phyloP scores from a whole-genome alignment of 129 eudicot genomes.

The Tagetes erecta region DNA sequence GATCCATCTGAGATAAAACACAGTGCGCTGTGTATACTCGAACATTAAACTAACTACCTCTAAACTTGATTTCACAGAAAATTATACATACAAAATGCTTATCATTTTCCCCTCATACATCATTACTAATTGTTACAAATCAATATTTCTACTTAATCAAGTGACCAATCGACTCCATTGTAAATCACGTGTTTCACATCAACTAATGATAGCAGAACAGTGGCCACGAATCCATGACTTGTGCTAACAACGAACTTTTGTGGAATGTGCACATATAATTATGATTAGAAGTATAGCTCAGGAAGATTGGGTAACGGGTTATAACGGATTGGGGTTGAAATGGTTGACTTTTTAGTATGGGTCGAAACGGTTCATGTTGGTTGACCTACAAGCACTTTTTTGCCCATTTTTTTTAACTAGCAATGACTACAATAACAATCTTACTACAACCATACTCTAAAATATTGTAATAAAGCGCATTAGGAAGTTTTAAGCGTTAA shows the following conservation, averaged over 20 bases:
- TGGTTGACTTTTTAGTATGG: neutral
- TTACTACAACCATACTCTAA: no score
- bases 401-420: neutral
- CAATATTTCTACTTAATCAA: neutral
- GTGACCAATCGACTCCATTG: neutral
- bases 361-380: neutral
- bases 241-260: neutral
- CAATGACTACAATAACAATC: no score
- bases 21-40: no score
- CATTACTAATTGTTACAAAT: no score
- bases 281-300: neutral
- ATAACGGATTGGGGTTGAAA: neutral
- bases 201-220: neutral
- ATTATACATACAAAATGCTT: no score
- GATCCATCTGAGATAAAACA: no score
- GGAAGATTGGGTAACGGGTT: neutral
- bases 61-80: no score
- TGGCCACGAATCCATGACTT: neutral
- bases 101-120: no score
- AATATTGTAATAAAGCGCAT: no score
- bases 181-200: constrained; percentile 2
- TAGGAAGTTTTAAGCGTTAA: neutral
- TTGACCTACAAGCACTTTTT: neutral
- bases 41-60: no score
- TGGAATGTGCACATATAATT: neutral